phyloP scores from a whole-genome alignment of 1,284 basidiomycete genomes.

The Trametes sp. region DNA sequence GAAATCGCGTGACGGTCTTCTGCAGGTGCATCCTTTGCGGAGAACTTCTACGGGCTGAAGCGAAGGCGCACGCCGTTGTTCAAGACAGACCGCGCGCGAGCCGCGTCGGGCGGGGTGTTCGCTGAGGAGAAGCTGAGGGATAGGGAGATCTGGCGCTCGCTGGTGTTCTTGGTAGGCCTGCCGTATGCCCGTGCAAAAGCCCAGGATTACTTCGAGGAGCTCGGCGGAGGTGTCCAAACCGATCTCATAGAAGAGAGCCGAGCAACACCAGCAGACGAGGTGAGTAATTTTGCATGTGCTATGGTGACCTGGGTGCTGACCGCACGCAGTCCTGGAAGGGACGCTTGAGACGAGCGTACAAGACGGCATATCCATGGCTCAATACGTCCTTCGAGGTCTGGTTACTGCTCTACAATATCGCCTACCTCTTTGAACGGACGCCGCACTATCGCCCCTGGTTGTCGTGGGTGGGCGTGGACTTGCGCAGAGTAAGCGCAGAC shows the following conservation, averaged over 20 bases:
- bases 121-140: constrained; percentile 67
- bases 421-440: constrained; percentile 90
- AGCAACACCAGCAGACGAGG: constrained; percentile 57
- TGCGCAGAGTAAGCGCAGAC: constrained; percentile 79
- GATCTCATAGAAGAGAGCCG: constrained; percentile 71
- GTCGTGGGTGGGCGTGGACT: constrained; percentile 81
- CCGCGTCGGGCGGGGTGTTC: constrained; percentile 72
- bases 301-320: constrained; percentile 4
- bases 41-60: constrained; percentile 93
- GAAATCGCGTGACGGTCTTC: neutral
- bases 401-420: constrained; percentile 86
- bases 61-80: constrained; percentile 77
- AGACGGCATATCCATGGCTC: constrained; percentile 81
- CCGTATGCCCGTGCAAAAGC: constrained; percentile 92
- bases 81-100: constrained; percentile 67
- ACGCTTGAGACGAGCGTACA: constrained; percentile 67
- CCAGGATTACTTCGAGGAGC: constrained; percentile 88
- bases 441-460: constrained; percentile 94
- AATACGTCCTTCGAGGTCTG: constrained; percentile 83
- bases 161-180: constrained; percentile 84
- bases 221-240: constrained; percentile 82
- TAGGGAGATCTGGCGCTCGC: constrained; percentile 74
- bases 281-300: constrained; percentile 41
- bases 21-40: constrained; percentile 87
- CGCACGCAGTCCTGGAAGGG: constrained; percentile 50